A percentile compares a stretch with the other conserved stretches of the same genome.
These are phyloP conservation scores for Fusarium decemcellulare DNA, from an alignment of 2,329 filamentous ascomycete species.

Conservation along the genomic window DNA sequence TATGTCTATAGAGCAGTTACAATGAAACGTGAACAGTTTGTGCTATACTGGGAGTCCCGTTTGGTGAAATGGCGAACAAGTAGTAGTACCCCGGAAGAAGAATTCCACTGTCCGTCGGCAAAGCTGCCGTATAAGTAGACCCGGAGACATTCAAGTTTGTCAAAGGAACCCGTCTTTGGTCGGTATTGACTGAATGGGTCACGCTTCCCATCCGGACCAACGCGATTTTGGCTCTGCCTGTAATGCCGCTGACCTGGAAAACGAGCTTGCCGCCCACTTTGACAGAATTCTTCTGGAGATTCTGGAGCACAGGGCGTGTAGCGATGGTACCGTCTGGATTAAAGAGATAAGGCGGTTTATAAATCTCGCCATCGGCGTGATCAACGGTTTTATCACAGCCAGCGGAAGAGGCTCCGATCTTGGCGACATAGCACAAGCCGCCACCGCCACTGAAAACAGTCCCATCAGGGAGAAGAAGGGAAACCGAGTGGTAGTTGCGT, in stretches of 20 bases:
- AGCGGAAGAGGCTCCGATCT: constrained; percentile 44
- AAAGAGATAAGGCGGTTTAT: constrained; percentile 69
- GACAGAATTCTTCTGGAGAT: constrained; percentile 15
- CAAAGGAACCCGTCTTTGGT: constrained; percentile 68
- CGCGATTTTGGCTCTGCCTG: constrained; percentile 50
- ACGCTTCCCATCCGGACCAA: constrained; percentile 64
- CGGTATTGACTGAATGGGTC: constrained; percentile 71
- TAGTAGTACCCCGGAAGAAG: constrained; percentile 68
- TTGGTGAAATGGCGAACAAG: constrained; percentile 58
- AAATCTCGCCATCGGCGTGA: constrained; percentile 70
- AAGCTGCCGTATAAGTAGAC: constrained; percentile 53
- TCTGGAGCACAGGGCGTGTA: constrained; percentile 44
- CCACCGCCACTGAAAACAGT: constrained; percentile 66
- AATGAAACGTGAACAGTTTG: constrained; percentile 24
- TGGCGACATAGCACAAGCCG: constrained; percentile 61
- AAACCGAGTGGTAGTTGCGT: constrained; percentile 65
- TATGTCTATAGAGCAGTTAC: too few species aligned
- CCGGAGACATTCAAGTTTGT: constrained; percentile 42
- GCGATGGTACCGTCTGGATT: constrained; percentile 57
- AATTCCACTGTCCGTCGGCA: constrained; percentile 65
- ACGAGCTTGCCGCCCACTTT: constrained; percentile 40
- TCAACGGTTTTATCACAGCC: constrained; percentile 55
- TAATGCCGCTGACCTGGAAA: constrained; percentile 39
- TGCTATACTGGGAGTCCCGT: constrained; percentile 30
- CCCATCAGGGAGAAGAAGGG: constrained; percentile 64